These are phyloP conservation scores for Macadamia tetraphylla DNA, from an alignment of 164 flowering plant genomes.

Conservation along the genomic window DNA sequence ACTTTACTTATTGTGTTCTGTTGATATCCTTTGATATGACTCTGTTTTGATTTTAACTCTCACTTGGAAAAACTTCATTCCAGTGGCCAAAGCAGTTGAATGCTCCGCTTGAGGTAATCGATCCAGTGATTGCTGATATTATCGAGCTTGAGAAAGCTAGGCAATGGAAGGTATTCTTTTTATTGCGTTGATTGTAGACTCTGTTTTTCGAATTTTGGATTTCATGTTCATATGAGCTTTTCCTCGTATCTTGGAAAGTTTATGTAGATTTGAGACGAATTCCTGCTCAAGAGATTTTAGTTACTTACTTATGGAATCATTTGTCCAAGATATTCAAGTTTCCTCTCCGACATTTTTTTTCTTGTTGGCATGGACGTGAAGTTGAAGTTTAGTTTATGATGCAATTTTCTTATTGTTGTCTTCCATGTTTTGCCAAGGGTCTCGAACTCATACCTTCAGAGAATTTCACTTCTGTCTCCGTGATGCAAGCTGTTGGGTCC, in stretches of 20 bases:
- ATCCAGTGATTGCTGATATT: slow-evolving; percentile 92
- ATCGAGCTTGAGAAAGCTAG: slow-evolving; percentile 96
- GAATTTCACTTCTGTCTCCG: slow-evolving; percentile 93
- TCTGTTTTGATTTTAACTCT: neutral
- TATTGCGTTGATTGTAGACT: neutral
- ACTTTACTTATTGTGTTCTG: neutral
- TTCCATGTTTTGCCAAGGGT: slow-evolving; percentile 43
- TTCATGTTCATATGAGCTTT: neutral
- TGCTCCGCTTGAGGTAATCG: slow-evolving; percentile 74
- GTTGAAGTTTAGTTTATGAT: neutral
- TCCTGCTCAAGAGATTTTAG: neutral
- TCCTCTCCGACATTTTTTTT: neutral
- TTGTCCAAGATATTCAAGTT: neutral
- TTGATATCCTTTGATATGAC: neutral
- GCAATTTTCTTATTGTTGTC: slow-evolving; percentile 3
- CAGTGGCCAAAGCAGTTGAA: slow-evolving; percentile 99
- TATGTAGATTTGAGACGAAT: neutral
- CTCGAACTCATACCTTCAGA: slow-evolving; percentile 97
- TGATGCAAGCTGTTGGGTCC: slow-evolving; percentile 99
- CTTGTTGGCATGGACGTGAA: neutral
- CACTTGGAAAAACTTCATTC: slow-evolving; percentile 6
- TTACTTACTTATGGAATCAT: neutral
- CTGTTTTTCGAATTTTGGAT: neutral
- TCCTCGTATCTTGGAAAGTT: neutral
- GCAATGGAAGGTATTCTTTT: slow-evolving; percentile 85